Evolutionary conservation across 1,284 basidiomycete genomes (phyloP), one percentile per base, ranked within the genome.

Genomic region (Mycena sp.): DNA sequence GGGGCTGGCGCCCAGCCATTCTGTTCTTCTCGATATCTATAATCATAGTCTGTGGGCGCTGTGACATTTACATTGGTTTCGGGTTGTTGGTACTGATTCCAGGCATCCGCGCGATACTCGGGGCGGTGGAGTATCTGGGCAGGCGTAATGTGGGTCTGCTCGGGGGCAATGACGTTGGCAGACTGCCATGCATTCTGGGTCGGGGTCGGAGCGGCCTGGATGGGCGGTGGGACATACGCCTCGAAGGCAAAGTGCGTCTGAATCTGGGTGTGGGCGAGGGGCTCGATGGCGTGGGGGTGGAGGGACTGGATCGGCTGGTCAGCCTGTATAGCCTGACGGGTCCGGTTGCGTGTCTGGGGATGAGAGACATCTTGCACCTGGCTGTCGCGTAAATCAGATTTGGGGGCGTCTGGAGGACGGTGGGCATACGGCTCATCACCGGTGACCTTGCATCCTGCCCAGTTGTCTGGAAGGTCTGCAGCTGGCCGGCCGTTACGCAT

Each of bases 391-490:
- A 16, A 46, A 40, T 51, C 26, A 6, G 38, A 32, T 37, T 35
- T 17, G 43, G 12, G 26, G 56, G 53, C 65, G 73, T 71, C 46
- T 45, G 46, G 58, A 32, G 48, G 29, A 17, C 55, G 26, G 43
- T 44, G 12, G 30, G 75, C 82, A 64, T 74, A 93, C 91, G 80
- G 77, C 76, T 93, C 92, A 29, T 78, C 81, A n/a, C 92, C 92
- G 16, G 83, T 88, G 26, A 94, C 86, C 77, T 88, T 93, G 70
- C 89, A 93, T 23, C 86, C 89, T 17, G 88, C 91, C 85, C 88
- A 94, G 70, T 91, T 87, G 61, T 79, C 86, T 58, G 86, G 70
- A 88, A 93, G 0, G 89, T 91, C 73, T 91, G 90, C 44, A 94
- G 80, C 45, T 83, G 81, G 54, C 85, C 83, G 3, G 82, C 77